Evolutionary conservation across 2,329 filamentous ascomycete species (phyloP), one percentile per base, ranked within the genome.

Genomic region (Thelonectria discophora): DNA sequence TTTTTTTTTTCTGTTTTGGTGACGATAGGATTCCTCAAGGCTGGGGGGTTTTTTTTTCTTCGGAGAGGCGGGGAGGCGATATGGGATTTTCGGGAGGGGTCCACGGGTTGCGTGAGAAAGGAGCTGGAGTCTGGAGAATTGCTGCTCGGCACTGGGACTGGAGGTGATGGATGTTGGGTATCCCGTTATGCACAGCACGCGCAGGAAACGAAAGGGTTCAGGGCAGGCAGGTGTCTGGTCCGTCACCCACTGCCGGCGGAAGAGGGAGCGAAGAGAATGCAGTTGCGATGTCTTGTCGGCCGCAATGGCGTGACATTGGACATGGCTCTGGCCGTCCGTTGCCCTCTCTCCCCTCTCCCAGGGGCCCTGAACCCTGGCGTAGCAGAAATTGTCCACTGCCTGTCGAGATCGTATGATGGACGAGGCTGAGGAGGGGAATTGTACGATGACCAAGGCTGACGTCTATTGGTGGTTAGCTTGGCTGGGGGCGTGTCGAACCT

Each of bases 391-490:
- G 68, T 64, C 62, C 64, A 67, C 66, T 67, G 43, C 57, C 52
- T 55, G 64, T 24, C 64, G 66, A 74, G 69, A 76, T 77, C 76
- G 75, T 77, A 77, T 77, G 75, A 77, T 77, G 68, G 55, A 60
- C 75, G 64, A 77, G 75, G 75, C 76, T 77, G 69, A 59, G 65
- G 70, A 74, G 73, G 72, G 71, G 70, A 72, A 72, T 72, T 70
- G 70, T 69, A 72, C 70, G 70, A 72, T 72, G 60, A 62, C 62
- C 69, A 69, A 71, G 67, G 58, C 63, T 39, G 51, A 42, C 48
- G 18, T 52, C 63, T 24, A 71, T 71, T 71, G 69, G 69, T 62
- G 8, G 32, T 34, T 34, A 34, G 32, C 32, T 11, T 34, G 24
- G 24, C 24, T 24, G 32, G 32, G 32, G 32, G 32, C 32, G 32